Percentiles rank a stretch among this genome's conserved stretches.
These are phyloP conservation scores for Aschersonia sp. DNA, from an alignment of 2,329 filamentous ascomycete species.

Conservation along the genomic window DNA sequence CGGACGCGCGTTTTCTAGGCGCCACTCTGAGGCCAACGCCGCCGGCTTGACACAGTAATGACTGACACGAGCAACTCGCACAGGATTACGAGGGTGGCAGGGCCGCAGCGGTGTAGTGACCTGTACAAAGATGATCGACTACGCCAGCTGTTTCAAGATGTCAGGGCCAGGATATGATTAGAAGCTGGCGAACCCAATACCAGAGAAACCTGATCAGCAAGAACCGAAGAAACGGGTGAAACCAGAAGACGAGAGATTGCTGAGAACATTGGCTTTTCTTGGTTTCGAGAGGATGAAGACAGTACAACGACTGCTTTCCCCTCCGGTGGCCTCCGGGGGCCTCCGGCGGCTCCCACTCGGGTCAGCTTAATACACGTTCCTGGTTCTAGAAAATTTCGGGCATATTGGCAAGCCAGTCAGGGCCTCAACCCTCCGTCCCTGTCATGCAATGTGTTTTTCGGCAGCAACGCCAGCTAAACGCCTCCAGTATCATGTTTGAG, in stretches of 20 bases:
- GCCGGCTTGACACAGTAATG: neutral
- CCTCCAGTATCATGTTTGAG: slow-evolving; percentile 29
- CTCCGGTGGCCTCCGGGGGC: no score
- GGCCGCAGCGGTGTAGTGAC: neutral
- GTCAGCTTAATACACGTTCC: neutral
- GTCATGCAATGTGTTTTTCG: neutral
- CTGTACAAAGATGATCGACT: neutral
- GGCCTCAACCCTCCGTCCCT: neutral
- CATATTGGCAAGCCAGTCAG: neutral
- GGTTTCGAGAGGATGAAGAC: neutral
- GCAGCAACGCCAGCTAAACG: neutral
- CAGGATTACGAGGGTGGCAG: neutral
- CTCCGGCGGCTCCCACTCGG: neutral
- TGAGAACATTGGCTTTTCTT: neutral
- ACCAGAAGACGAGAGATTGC: neutral
- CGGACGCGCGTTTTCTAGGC: neutral
- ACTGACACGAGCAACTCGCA: neutral
- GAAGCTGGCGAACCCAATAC: neutral
- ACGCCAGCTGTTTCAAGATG: neutral
- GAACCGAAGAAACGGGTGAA: neutral
- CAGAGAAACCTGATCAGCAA: neutral
- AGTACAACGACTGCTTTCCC: no score
- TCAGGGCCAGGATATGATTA: neutral
- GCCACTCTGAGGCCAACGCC: neutral
- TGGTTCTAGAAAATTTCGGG: neutral